Percentiles rank a stretch among this genome's conserved stretches.
phyloP scores from a whole-genome alignment of 306 rosid species.

The Castanospermum australe region DNA sequence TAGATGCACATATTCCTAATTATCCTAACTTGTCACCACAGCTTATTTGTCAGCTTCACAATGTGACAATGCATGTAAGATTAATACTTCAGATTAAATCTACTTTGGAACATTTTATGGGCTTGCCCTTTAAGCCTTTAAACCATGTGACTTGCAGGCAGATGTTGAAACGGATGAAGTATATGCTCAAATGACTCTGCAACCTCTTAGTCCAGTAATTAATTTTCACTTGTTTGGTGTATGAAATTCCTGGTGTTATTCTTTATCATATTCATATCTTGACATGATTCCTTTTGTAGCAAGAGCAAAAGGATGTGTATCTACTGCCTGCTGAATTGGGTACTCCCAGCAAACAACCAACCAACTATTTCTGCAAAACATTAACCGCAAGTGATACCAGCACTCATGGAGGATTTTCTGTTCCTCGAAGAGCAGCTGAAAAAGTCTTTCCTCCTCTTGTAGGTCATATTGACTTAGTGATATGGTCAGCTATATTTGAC shows the following conservation, averaged over 20 bases:
- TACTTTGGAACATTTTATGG: neutral
- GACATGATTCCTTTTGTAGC: conserved; percentile 35
- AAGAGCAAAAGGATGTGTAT: conserved; percentile 54
- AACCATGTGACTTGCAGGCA: conserved; percentile 60
- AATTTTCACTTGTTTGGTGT: neutral
- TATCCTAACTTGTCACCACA: conserved; percentile 61
- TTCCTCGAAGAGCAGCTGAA: conserved; percentile 61
- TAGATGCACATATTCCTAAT: conserved; percentile 49
- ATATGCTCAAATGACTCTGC: conserved; percentile 96
- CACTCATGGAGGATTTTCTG: conserved; percentile 71
- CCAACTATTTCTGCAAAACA: conserved; percentile 91
- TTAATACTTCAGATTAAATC: conserved; percentile 8
- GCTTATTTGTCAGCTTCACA: conserved; percentile 93
- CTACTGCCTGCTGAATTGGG: conserved; percentile 53
- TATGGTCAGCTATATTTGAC: no score
- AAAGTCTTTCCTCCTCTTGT: conserved; percentile 99
- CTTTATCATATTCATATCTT: conserved; percentile 24
- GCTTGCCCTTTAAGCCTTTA: conserved; percentile 11
- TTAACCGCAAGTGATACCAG: conserved; percentile 99
- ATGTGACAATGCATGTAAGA: conserved; percentile 93
- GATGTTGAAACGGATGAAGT: conserved; percentile 91
- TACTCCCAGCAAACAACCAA: conserved; percentile 50
- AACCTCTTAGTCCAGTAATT: conserved; percentile 71
- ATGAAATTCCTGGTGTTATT: neutral
- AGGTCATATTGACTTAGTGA: no score